phyloP scores from a whole-genome alignment of 257 asterid species.

The Lycium barbarum region DNA sequence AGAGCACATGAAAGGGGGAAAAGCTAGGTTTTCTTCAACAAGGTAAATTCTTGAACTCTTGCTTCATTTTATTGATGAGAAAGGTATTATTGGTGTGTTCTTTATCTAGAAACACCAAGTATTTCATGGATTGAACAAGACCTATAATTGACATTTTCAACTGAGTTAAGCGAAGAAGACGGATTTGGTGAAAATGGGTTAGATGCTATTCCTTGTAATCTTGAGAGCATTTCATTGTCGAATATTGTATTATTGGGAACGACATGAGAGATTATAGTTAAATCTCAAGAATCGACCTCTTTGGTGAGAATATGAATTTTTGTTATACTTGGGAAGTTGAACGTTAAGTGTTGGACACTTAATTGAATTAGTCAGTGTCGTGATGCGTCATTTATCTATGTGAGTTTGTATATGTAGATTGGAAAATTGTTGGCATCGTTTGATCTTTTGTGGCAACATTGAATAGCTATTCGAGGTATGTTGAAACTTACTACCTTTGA shows the following conservation, averaged over 20 bases:
- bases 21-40: background rate
- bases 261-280: background rate
- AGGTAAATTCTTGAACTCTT: background rate
- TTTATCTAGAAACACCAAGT: background rate
- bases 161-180: background rate
- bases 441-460: background rate
- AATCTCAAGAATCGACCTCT: background rate
- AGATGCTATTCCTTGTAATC: background rate
- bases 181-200: background rate
- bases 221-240: background rate
- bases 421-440: background rate
- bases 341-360: background rate
- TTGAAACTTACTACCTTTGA: background rate
- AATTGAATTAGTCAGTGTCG: background rate
- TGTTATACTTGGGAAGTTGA: background rate
- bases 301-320: background rate
- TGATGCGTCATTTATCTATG: background rate
- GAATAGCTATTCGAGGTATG: background rate
- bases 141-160: background rate
- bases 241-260: too few relatives aligned
- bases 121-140: background rate
- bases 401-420: background rate
- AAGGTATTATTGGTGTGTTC: background rate
- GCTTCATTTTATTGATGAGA: background rate
- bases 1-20: background rate